Conservation (phyloP, 2,329 filamentous ascomycete genomes). For the Sarocladium kiliense region DNA sequence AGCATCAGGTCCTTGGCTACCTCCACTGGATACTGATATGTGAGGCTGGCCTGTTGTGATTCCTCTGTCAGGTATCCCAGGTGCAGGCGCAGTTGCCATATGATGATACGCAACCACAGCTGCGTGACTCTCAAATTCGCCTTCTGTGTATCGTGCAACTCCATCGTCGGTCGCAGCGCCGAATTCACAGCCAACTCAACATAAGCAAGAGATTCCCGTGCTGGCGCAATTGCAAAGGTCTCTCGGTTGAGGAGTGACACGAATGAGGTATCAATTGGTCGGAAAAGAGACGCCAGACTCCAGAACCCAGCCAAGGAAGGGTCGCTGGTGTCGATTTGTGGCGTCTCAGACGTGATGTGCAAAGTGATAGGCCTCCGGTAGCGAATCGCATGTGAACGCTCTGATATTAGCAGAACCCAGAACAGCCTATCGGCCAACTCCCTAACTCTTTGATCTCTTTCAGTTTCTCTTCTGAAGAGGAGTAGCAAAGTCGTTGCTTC, state of each 20-base stretch:
- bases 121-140: slow-evolving; percentile 39
- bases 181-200: slow-evolving; percentile 31
- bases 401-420: slow-evolving; percentile 39
- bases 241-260: slow-evolving; percentile 36
- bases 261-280: slow-evolving; percentile 36
- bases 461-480: slow-evolving; percentile 24
- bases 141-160: slow-evolving; percentile 37
- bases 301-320: slow-evolving; percentile 31
- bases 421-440: slow-evolving; percentile 32
- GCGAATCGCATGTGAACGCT: slow-evolving; percentile 38
- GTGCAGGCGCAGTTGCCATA: slow-evolving; percentile 39
- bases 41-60: slow-evolving; percentile 27
- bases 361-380: slow-evolving; percentile 38
- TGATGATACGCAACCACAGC: slow-evolving; percentile 38
- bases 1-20: slow-evolving; percentile 34
- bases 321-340: slow-evolving; percentile 24
- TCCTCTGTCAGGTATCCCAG: slow-evolving; percentile 34
- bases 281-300: slow-evolving; percentile 34
- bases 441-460: slow-evolving; percentile 16
- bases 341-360: slow-evolving; percentile 32
- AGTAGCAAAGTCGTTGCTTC: slow-evolving; percentile 36
- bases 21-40: slow-evolving; percentile 37
- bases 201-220: slow-evolving; percentile 26
- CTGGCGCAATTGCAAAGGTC: slow-evolving; percentile 22
- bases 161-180: slow-evolving; percentile 25